Conservation (phyloP, 495 filamentous ascomycete genomes). For the Neurospora terricola region DNA sequence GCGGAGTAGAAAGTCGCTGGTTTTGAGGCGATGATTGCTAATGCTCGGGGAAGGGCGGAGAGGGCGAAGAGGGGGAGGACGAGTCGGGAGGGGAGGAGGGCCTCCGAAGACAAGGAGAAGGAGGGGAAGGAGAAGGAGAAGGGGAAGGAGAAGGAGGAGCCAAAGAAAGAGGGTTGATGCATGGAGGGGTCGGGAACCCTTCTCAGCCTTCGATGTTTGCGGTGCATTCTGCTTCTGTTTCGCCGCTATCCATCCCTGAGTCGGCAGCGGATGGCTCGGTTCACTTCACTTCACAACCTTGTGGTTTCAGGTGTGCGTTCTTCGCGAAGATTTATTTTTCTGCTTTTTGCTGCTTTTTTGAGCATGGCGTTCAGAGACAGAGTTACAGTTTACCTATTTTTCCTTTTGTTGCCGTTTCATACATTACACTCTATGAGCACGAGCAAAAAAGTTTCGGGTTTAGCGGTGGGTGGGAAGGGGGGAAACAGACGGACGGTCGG, state of each 20-base stretch:
- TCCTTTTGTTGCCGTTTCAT: not conserved
- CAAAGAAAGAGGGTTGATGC: not conserved
- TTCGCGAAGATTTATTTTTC: not conserved
- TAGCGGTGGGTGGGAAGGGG: not conserved
- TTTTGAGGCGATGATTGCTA: not conserved
- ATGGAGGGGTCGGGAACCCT: not conserved
- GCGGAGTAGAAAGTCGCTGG: constrained; percentile 35
- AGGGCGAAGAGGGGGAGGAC: not conserved
- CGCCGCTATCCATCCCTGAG: no score
- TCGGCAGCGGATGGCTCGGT: no score
- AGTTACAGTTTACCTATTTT: not conserved
- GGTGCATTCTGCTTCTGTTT: not conserved
- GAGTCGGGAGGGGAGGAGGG: not conserved
- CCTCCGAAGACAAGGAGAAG: not conserved
- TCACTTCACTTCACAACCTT: no score
- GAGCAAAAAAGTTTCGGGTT: not conserved
- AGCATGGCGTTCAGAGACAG: not conserved
- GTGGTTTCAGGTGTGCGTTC: no score
- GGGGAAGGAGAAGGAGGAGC: not conserved
- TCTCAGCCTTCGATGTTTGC: not conserved
- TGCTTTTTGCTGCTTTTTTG: not conserved
- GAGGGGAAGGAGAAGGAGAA: not conserved
- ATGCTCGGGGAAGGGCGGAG: not conserved
- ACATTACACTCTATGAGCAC: not conserved
- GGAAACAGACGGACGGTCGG: no score